Base-by-base conservation (phyloP, 352 stramenopile species). In the Lagenidium sp. region DNA sequence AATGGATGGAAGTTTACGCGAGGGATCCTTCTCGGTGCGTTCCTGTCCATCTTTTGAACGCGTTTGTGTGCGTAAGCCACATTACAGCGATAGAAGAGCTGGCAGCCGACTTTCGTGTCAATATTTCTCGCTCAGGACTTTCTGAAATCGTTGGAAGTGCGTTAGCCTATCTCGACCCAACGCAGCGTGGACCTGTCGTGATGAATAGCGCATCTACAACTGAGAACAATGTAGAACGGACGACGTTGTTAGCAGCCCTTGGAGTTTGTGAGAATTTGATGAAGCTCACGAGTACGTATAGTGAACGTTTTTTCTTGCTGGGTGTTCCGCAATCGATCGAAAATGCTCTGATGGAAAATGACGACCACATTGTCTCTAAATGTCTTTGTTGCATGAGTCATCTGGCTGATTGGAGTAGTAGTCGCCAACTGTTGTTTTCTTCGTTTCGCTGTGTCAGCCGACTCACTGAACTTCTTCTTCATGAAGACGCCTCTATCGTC, bases 1-100 rank as follows among this genome's bases (percentile, higher is more conserved):
- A 87, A 46, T 87, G 75, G 75, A 83, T 87, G 64, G 66, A 85
- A 24, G 60, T 87, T 8, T 85, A 74, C 22, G 62, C 58, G 4
- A 57, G 67, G 19, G 75, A 87, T 12, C 63, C 58, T 18, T 29
- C 55, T 16, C 59, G 30, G 1, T 72, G 61, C 13, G 36, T 57
- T 2, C n/a, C 62, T 3, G 48, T 24, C 10, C 60, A 63, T 2
- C 41, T 86, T 0, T 41, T 55, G 3, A 60, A 78, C 35, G 68
- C 68, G 1, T 83, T 70, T 21, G 47, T 36, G 5, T 68, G 57
- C 26, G 31, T 86, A 13, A 63, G 57, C 22, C 55, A 69, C n/a
- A 44, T 86, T 6, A 67, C 59, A 8, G 50, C 62, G 6, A 41
- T 71, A 8, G 35, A 44, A 6, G 24, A 38, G 10, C 19, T 72